A percentile compares a stretch with the other conserved stretches of the same genome.
These are phyloP conservation scores for Mycena belliarum DNA, from an alignment of 768 basidiomycete species.

Conservation along the genomic window DNA sequence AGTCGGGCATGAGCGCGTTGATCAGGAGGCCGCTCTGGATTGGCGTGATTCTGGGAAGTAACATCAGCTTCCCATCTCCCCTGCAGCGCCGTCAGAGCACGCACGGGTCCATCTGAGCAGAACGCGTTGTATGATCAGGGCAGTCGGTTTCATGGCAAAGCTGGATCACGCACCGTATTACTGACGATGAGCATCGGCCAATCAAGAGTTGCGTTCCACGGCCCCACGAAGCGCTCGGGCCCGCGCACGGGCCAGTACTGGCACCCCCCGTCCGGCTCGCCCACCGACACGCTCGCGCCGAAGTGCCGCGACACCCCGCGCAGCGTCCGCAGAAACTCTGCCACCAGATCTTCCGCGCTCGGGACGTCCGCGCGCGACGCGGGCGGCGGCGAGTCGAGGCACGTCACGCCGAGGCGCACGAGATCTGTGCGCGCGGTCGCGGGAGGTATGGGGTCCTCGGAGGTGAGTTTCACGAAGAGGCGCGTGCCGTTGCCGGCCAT, in stretches of 20 bases:
- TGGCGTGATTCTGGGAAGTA: conserved; percentile 22
- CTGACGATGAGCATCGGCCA: conserved; percentile 30
- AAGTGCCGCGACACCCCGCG: conserved; percentile 25
- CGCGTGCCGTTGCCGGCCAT: conserved; percentile 25
- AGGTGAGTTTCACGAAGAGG: conserved; percentile 19
- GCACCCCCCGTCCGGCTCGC: conserved; percentile 27
- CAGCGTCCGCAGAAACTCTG: conserved; percentile 15
- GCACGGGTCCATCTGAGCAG: conserved; percentile 13
- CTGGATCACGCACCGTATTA: conserved; percentile 20
- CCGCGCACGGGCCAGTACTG: conserved; percentile 26
- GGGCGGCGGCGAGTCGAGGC: conserved; percentile 25
- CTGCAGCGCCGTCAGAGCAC: background rate
- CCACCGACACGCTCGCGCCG: conserved; percentile 20
- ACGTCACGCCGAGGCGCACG: conserved; percentile 24
- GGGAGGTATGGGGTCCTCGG: background rate
- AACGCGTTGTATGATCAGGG: too few species aligned
- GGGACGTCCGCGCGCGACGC: conserved; percentile 1
- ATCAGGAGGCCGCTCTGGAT: conserved; percentile 23
- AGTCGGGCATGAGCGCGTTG: conserved; percentile 27
- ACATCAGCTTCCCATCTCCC: background rate
- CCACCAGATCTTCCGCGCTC: conserved; percentile 14
- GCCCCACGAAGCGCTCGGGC: conserved; percentile 28
- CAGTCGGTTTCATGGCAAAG: background rate
- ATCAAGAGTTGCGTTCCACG: conserved; percentile 30
- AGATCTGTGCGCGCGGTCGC: conserved; percentile 7